Conservation (phyloP, 768 basidiomycete genomes). For the Psilocybe azurescens region DNA sequence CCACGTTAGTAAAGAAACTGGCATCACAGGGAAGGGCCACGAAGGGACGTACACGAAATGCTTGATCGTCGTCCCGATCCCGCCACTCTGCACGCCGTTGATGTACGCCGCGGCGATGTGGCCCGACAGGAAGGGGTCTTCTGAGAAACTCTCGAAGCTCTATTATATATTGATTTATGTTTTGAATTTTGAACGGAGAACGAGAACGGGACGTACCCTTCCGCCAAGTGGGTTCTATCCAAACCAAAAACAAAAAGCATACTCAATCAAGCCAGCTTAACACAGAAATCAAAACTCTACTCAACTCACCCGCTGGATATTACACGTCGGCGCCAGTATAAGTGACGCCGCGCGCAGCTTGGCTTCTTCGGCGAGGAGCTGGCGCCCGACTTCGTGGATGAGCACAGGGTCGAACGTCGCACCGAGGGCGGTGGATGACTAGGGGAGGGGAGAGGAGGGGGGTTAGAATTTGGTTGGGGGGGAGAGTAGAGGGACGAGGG, state of each 20-base stretch:
- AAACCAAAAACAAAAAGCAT: constrained; percentile 7
- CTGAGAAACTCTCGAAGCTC: constrained; percentile 82
- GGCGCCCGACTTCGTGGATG: constrained; percentile 62
- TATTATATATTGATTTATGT: constrained; percentile 28
- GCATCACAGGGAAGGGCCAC: constrained; percentile 10
- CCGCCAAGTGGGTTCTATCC: constrained; percentile 72
- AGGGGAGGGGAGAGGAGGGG: background rate
- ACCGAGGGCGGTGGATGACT: constrained; percentile 75
- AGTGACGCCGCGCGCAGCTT: constrained; percentile 73
- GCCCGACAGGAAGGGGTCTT: constrained; percentile 79
- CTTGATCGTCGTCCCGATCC: constrained; percentile 80
- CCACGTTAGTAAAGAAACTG: background rate
- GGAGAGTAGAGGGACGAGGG: too few species aligned
- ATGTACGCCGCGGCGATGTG: constrained; percentile 73
- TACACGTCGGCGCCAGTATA: constrained; percentile 81
- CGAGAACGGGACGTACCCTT: constrained; percentile 43
- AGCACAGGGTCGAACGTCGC: constrained; percentile 77
- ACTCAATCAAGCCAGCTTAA: too few species aligned
- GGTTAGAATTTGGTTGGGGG: background rate
- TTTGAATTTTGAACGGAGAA: too few species aligned
- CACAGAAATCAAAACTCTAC: background rate
- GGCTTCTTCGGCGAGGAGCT: constrained; percentile 73
- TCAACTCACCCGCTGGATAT: constrained; percentile 72
- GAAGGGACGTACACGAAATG: constrained; percentile 68
- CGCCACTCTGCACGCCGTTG: constrained; percentile 78